Evolutionary conservation across 768 basidiomycete genomes (phyloP).

Genomic region (Leccinum barrowsii): DNA sequence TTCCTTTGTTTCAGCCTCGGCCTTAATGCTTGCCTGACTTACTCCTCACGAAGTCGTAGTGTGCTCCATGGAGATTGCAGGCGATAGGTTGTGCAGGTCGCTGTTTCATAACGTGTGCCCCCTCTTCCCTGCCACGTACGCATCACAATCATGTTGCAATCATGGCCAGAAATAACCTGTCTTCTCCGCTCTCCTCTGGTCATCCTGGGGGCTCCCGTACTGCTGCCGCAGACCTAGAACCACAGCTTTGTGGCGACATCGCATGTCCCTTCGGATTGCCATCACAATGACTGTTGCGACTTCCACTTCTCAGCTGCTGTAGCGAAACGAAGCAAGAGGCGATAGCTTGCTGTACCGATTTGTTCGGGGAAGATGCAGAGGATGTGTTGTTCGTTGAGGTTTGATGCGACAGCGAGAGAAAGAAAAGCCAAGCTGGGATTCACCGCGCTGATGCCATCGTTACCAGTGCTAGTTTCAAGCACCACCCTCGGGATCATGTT

Average conservation of each 20-base stretch:
- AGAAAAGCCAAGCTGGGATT: background rate
- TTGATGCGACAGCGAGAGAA: background rate
- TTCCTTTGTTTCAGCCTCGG: slow-evolving; percentile 1
- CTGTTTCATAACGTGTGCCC: background rate
- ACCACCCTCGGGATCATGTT: background rate
- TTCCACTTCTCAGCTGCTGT: background rate
- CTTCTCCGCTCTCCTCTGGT: background rate
- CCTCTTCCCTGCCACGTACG: background rate
- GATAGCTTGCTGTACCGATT: background rate
- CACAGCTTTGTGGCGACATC: background rate
- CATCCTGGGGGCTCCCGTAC: background rate
- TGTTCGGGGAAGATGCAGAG: background rate
- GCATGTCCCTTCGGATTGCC: background rate
- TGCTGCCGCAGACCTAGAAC: background rate
- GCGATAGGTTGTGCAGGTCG: background rate
- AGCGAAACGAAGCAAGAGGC: background rate
- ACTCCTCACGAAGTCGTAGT: background rate
- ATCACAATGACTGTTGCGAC: background rate
- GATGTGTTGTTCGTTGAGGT: background rate
- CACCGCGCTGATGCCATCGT: slow-evolving; percentile 2
- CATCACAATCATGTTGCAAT: background rate
- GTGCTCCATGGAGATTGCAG: slow-evolving; percentile 1
- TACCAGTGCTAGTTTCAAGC: background rate
- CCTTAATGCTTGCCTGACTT: background rate
- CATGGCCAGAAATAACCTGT: background rate